A percentile compares a stretch with the other conserved stretches of the same genome.
Conservation (phyloP, 352 stramenopile genomes). For the Phytophthora fragariae region DNA sequence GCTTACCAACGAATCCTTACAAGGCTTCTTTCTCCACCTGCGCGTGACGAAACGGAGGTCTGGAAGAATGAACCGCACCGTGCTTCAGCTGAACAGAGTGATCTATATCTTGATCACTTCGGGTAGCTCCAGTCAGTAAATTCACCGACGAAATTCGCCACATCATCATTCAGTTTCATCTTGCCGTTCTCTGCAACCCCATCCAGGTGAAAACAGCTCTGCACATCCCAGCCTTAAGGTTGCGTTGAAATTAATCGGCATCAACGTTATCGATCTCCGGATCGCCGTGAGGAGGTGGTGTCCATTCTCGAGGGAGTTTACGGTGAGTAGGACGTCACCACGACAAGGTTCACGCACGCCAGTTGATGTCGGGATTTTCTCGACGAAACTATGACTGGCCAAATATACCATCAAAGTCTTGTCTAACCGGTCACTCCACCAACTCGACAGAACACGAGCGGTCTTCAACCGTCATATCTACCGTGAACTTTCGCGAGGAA, state of each 20-base stretch:
- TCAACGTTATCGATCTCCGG: slow-evolving; percentile 18
- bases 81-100: slow-evolving; percentile 13
- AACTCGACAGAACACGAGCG: slow-evolving; percentile 7
- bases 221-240: neutral
- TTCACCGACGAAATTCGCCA: slow-evolving; percentile 3
- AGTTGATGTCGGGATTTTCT: slow-evolving; percentile 18
- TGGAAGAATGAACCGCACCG: slow-evolving; percentile 4
- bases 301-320: slow-evolving; percentile 15
- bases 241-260: slow-evolving; percentile 13
- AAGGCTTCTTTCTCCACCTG: slow-evolving; percentile 16
- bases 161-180: neutral
- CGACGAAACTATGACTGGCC: slow-evolving; percentile 10
- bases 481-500: slow-evolving; percentile 4
- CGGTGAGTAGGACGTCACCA: neutral
- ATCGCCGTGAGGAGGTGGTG: neutral
- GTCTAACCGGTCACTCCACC: slow-evolving; percentile 17
- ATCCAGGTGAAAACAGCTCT: slow-evolving; percentile 19
- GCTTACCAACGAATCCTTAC: slow-evolving; percentile 9
- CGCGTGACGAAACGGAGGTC: slow-evolving; percentile 9
- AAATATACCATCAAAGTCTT: slow-evolving; percentile 25
- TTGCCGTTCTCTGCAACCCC: slow-evolving; percentile 2
- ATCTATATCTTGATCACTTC: slow-evolving; percentile 15
- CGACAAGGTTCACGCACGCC: slow-evolving; percentile 9
- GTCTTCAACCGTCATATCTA: slow-evolving; percentile 15
- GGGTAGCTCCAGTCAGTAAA: slow-evolving; percentile 17